Base-by-base conservation (phyloP, 306 rosid species). In the Prunus padus region DNA sequence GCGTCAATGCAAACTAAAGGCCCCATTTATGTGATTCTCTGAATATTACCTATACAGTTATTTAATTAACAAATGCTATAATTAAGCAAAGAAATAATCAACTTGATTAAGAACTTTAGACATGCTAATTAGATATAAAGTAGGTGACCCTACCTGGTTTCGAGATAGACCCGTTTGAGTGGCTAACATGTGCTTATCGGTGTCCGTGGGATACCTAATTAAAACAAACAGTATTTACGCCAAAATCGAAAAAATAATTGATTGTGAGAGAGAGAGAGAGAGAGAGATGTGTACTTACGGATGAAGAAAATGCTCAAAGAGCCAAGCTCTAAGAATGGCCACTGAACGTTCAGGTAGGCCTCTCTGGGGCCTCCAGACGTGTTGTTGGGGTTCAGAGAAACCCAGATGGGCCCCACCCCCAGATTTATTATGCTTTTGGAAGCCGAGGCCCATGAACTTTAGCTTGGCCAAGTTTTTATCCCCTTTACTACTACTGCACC, bases 291-390 rank as follows among this genome's bases (percentile, higher is more conserved):
- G 44, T 50, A 72, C 96, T 22, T 88, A 95, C 99, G 99, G 99
- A 79, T 95, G 99, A 85, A 95, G 99, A 83, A 95, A 95, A 83
- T 95, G 97, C 76, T 92, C 99, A 62, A 95, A 95, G 33, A 95
- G 86, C 99, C 99, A 95, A 69, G 99, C 93, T 80, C 87, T 80
- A 28, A 95, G 97, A 77, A 95, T 87, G 50, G 97, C 88, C 57
- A 95, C 97, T 0, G 97, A 82, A 55, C 92, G 91, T 65, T 95
- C 99, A 0, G 99, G 99, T 54, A 95, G 80, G 61, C 99, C 99
- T 86, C 99, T 84, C 71, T 95, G 99, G 67, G 97, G 97, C 86
- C 92, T 87, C 97, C 99, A 92, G 54, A 77, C 80, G 49, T 86
- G 88, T 42, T 89, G 97, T 56, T 83, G 96, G 54, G 86, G 85